Base-by-base conservation (phyloP, 495 filamentous ascomycete species). In the Tuber borchii region DNA sequence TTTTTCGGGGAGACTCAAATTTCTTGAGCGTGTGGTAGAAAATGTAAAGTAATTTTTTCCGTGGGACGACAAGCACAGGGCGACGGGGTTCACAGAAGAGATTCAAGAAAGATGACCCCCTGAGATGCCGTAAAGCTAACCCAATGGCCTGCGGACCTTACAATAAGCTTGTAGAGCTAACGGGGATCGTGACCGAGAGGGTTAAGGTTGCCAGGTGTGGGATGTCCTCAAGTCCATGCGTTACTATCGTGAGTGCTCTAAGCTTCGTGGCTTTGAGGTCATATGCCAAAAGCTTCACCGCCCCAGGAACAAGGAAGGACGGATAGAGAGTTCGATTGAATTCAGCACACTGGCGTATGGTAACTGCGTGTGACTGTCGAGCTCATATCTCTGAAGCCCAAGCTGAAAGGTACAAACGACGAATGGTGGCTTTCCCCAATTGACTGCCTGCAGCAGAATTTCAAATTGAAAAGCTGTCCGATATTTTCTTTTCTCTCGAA, bases 301-400 rank as follows among this genome's bases (percentile, higher is more conserved):
- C 56, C 31, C 26, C 31, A 65, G 56, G 26, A 4, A 34, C 56
- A 65, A 65, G 26, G 56, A 34, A 65, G 56, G 12, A 34, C 56
- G 56, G 31, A 31, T 65, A 6, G 2, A 31, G 17, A 31, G 56
- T 8, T 65, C 73, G 69, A 42, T 44, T 65, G 74, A 75, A 61
- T 69, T 74, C 61, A 71, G 69, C 69, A 40, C 76, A 77, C 76
- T 39, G 51, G 71, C 14, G 48, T 74, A 74, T 75, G 70, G 68
- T 39, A 31, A 37, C 71, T 72, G 76, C 73, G 65, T 79, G 78
- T 79, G 78, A 79, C 78, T 71, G 70, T 69, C 70, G 69, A 78
- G 71, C 69, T 74, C 77, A 75, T 79, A 72, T 72, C 72, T 72
- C 72, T 43, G 45, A 72, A 43, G 77, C 31, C 68, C 37, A 71